Base-by-base conservation (phyloP, 139 green algal genomes). In the Eudorina sp. region DNA sequence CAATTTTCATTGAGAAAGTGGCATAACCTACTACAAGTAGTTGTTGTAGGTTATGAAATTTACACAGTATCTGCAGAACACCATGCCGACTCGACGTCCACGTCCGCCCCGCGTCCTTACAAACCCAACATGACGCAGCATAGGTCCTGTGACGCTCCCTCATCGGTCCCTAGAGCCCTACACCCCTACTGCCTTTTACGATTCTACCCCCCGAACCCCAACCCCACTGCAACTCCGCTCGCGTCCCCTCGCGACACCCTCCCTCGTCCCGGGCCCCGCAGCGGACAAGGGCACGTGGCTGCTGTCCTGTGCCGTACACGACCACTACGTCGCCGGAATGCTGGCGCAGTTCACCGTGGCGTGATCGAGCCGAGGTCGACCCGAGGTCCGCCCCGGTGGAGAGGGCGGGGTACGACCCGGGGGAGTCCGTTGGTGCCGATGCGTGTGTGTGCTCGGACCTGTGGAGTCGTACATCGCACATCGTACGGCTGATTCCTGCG, bases 321-420 rank as follows among this genome's bases (percentile, higher is more conserved):
- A 94, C 83, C 91, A 94, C 69, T 90, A 92, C n/a, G 21, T 75
- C 6, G 86, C 85, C 4, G 91, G 91, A 53, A 94, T 94, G 91
- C 88, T 86, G 40, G 60, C 79, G 60, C 60, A 86, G 62, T 75
- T 86, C n/a, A 72, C 34, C 3, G 43, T 80, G 6, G 31, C 66
- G 1, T 72, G n/a, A 55, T 9, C 9, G 9, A 55, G 48, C 48
- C 48, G 11, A 55, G n/a, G n/a, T n/a, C n/a, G n/a, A n/a, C n/a
- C n/a, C n/a, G n/a, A n/a, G n/a, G n/a, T n/a, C n/a, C n/a, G n/a
- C n/a, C n/a, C n/a, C n/a, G n/a, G n/a, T n/a, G n/a, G n/a, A n/a
- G n/a, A n/a, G n/a, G n/a, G n/a, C n/a, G n/a, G n/a, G n/a, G n/a
- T n/a, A n/a, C n/a, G n/a, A n/a, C n/a, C n/a, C n/a, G n/a, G n/a